phyloP scores from a whole-genome alignment of 768 basidiomycete species.

The Lactarius tabidus region DNA sequence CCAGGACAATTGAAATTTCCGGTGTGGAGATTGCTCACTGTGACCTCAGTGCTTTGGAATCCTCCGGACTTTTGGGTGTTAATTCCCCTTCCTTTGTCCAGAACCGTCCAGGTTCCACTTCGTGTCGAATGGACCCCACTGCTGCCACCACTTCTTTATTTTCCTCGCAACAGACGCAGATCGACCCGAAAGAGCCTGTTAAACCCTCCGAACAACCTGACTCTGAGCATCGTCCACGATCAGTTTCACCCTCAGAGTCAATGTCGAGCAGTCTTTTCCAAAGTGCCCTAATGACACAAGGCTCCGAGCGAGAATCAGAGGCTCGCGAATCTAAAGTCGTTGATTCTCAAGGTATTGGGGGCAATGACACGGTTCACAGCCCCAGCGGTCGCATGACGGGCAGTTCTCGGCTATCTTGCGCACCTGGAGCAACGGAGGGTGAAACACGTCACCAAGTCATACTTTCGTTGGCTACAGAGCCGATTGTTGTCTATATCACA shows the following conservation, averaged over 20 bases:
- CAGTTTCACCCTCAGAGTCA: slow-evolving; percentile 37
- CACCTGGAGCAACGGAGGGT: not conserved
- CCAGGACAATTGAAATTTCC: slow-evolving; percentile 50
- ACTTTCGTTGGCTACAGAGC: slow-evolving; percentile 20
- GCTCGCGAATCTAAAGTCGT: not conserved
- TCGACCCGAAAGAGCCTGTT: slow-evolving; percentile 56
- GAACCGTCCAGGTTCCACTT: not conserved
- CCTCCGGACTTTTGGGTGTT: slow-evolving; percentile 15
- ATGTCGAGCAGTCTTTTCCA: slow-evolving; percentile 70
- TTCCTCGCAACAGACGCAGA: slow-evolving; percentile 19
- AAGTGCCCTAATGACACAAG: slow-evolving; percentile 43
- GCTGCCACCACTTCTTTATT: slow-evolving; percentile 36
- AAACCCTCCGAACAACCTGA: slow-evolving; percentile 76
- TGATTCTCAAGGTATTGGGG: slow-evolving; percentile 4
- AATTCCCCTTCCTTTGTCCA: slow-evolving; percentile 21
- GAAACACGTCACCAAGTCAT: slow-evolving; percentile 13
- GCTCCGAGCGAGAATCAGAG: not conserved
- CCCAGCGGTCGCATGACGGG: not conserved
- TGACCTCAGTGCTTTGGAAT: slow-evolving; percentile 36
- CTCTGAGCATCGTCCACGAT: slow-evolving; percentile 38
- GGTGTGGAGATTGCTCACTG: slow-evolving; percentile 53
- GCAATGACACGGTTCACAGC: not conserved
- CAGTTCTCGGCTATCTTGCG: not conserved
- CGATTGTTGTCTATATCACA: slow-evolving; percentile 21
- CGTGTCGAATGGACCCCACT: not conserved